Base-by-base conservation (phyloP, 1,284 basidiomycete species). In the Apiotrichum siamense region DNA sequence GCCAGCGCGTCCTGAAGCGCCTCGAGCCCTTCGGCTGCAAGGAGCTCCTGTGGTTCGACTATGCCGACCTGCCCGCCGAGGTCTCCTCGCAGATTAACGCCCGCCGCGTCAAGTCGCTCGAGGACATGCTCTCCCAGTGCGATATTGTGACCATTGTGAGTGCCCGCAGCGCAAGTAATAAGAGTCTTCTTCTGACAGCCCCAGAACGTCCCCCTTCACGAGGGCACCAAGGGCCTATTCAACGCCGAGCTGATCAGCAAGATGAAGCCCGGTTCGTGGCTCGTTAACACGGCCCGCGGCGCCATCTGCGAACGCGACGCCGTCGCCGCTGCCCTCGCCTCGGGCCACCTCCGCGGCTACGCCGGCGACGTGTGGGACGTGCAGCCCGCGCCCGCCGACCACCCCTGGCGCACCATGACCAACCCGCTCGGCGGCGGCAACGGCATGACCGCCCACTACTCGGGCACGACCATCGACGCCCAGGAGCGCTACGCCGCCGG, bases 171-270 rank as follows among this genome's bases (percentile, higher is more conserved):
- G n/a, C n/a, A n/a, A n/a, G n/a, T n/a, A n/a, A n/a, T n/a, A n/a
- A n/a, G n/a, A n/a, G n/a, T n/a, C n/a, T n/a, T n/a, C n/a, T n/a
- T n/a, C n/a, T n/a, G n/a, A n/a, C n/a, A n/a, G n/a, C n/a, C n/a
- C n/a, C n/a, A n/a, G n/a, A 97, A 96, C 79, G 86, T 84, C 73
- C 92, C 92, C 38, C 79, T 97, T 26, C 89, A 94, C 78, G 89
- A 92, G 69, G 84, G 84, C 36, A 94, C 91, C 33, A 77, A 78
- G 43, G 87, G 85, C 21, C 81, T 92, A 29, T 78, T 92, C 66
- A 88, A 91, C 77, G 80, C 81, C 38, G 87, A 92, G 35, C 82
- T 88, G 44, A 78, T 97, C 63, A 80, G 81, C 67, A 85, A 88
- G 77, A 88, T 96, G 82, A 96, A 97, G 81, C 86, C 87, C 66